These are phyloP conservation scores for Talaromyces verruculosus DNA, from an alignment of 2,329 filamentous ascomycete species.

Conservation along the genomic window DNA sequence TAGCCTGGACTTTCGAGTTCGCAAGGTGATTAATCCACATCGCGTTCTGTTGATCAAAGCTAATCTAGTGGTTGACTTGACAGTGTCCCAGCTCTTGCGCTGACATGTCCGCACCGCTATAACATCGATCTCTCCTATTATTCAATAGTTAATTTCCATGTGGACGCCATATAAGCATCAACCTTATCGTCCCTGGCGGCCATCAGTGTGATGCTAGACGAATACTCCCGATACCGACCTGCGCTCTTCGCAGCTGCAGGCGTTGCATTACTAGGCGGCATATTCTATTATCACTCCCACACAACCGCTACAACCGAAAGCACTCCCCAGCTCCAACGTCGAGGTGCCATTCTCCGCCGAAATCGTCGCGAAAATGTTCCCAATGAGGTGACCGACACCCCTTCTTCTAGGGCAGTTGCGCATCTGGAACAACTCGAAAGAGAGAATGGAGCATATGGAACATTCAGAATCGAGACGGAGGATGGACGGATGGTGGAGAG, in stretches of 20 bases:
- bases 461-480: slow-evolving; percentile 45
- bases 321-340: slow-evolving; percentile 38
- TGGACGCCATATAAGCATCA: background rate
- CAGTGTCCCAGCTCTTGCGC: background rate
- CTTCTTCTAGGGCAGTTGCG: slow-evolving; percentile 40
- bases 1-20: background rate
- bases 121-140: background rate
- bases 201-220: slow-evolving; percentile 19
- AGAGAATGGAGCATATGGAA: slow-evolving; percentile 44
- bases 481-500: slow-evolving; percentile 44
- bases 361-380: slow-evolving; percentile 31
- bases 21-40: background rate
- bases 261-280: slow-evolving; percentile 43
- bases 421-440: slow-evolving; percentile 43
- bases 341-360: slow-evolving; percentile 41
- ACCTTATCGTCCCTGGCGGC: background rate
- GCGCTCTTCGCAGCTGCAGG: slow-evolving; percentile 44
- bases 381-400: slow-evolving; percentile 31
- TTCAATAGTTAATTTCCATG: background rate
- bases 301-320: slow-evolving; percentile 27
- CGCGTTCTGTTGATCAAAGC: background rate
- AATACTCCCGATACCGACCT: slow-evolving; percentile 40
- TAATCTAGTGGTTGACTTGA: background rate
- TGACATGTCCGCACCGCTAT: background rate
- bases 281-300: slow-evolving; percentile 41